These are phyloP conservation scores for Plenodomus lindquistii DNA, from an alignment of 2,329 filamentous ascomycete species.

Conservation along the genomic window DNA sequence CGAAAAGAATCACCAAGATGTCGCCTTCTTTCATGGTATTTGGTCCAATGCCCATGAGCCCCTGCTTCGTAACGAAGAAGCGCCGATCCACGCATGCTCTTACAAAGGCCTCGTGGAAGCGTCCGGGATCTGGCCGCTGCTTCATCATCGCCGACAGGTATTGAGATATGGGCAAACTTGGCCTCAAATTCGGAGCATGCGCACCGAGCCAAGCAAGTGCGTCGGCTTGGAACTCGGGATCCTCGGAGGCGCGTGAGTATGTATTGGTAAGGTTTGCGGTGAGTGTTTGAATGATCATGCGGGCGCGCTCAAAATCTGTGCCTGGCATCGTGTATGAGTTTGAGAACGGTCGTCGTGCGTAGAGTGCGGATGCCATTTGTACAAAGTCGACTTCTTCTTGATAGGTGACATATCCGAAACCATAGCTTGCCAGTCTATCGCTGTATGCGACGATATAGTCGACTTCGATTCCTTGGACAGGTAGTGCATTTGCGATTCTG, in stretches of 20 bases:
- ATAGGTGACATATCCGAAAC: slow-evolving; percentile 4
- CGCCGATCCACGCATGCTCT: neutral
- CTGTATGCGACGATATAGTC: neutral
- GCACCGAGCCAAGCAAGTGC: too few species aligned
- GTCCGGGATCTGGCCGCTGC: neutral
- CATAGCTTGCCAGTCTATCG: slow-evolving; percentile 2
- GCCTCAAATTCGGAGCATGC: too few species aligned
- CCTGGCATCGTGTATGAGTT: too few species aligned
- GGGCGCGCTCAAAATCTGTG: too few species aligned
- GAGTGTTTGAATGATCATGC: too few species aligned
- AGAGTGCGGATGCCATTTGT: slow-evolving; percentile 1
- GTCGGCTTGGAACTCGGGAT: too few species aligned
- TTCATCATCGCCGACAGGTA: neutral
- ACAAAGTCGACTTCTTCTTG: slow-evolving; percentile 3
- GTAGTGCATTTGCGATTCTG: neutral
- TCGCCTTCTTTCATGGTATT: slow-evolving; percentile 3
- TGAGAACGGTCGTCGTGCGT: neutral
- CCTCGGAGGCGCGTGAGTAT: too few species aligned
- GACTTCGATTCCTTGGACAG: neutral
- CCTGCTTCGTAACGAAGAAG: neutral
- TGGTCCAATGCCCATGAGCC: slow-evolving; percentile 1
- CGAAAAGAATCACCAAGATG: neutral
- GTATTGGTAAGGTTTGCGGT: too few species aligned
- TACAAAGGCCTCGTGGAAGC: neutral
- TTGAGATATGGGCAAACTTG: too few species aligned